Evolutionary conservation across 345 rosid species (phyloP).

Genomic region (Sisymbrium irio): DNA sequence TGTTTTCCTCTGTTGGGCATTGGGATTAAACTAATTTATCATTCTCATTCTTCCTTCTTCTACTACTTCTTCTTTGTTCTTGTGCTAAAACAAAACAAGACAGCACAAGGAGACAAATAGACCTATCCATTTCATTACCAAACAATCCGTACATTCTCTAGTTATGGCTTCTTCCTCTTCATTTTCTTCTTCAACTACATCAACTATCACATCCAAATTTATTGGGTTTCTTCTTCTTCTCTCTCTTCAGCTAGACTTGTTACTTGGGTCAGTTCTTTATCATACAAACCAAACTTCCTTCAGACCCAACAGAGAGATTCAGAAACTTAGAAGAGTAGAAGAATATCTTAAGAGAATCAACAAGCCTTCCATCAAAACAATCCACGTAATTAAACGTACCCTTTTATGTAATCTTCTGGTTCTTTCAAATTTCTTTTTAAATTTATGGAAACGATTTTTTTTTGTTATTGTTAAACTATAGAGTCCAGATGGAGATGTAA

Average conservation of each 20-base stretch:
- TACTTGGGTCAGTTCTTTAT: conserved; percentile 45
- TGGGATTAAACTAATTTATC: conserved; percentile 36
- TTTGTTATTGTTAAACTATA: conserved; percentile 32
- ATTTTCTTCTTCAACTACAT: conserved; percentile 22
- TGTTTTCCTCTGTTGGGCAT: conserved; percentile 35
- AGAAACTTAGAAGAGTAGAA: conserved; percentile 49
- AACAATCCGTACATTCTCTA: conserved; percentile 44
- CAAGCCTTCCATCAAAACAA: conserved; percentile 87
- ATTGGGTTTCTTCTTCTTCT: conserved; percentile 48
- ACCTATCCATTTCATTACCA: conserved; percentile 30
- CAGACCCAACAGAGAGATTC: conserved; percentile 45
- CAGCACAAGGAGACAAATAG: conserved; percentile 35
- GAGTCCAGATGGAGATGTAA: conserved; percentile 98
- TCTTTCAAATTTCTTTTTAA: not conserved
- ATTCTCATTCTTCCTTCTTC: conserved; percentile 28
- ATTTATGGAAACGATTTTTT: not conserved
- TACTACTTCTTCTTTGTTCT: conserved; percentile 30
- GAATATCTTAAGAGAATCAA: conserved; percentile 66
- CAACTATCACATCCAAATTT: conserved; percentile 43
- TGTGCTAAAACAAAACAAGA: conserved; percentile 13
- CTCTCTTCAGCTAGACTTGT: conserved; percentile 31
- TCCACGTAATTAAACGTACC: conserved; percentile 48
- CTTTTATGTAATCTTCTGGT: not conserved
- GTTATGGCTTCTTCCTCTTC: conserved; percentile 52
- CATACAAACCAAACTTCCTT: conserved; percentile 47